A percentile compares a stretch with the other conserved stretches of the same genome.
These are phyloP conservation scores for Fusarium stilboides DNA, from an alignment of 2,329 filamentous ascomycete species.

Conservation along the genomic window DNA sequence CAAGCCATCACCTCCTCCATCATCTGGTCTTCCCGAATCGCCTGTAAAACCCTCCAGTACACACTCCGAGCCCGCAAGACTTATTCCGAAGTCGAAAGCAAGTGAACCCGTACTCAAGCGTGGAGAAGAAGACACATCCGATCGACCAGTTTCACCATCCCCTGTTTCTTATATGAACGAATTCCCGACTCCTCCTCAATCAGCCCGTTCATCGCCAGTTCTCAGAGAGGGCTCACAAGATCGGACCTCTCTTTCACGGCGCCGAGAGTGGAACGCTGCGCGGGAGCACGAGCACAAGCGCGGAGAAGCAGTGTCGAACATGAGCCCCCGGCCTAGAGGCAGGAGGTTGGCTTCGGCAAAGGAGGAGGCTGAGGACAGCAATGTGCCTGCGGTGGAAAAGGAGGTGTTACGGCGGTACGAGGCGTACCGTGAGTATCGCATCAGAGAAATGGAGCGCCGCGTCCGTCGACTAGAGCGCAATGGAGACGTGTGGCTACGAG, in stretches of 20 bases:
- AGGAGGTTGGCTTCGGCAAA: slow-evolving; percentile 40
- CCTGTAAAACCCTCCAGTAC: background rate
- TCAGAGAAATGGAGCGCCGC: slow-evolving; percentile 64
- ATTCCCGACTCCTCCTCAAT: slow-evolving; percentile 53
- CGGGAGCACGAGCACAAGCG: slow-evolving; percentile 50
- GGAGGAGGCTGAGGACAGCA: slow-evolving; percentile 46
- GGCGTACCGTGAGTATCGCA: slow-evolving; percentile 58
- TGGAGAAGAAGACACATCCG: slow-evolving; percentile 1
- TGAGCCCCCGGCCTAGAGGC: slow-evolving; percentile 42
- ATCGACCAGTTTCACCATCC: slow-evolving; percentile 26
- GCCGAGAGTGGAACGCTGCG: slow-evolving; percentile 54
- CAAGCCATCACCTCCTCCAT: slow-evolving; percentile 49
- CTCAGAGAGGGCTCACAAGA: slow-evolving; percentile 46
- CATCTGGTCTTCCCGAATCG: slow-evolving; percentile 1
- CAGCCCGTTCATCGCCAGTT: slow-evolving; percentile 50
- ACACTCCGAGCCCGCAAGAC: slow-evolving; percentile 4
- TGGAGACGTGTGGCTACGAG: slow-evolving; percentile 62
- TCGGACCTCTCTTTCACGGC: slow-evolving; percentile 52
- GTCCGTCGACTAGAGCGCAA: slow-evolving; percentile 63
- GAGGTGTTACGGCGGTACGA: slow-evolving; percentile 59
- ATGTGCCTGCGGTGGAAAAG: slow-evolving; percentile 48
- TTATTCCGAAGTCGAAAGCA: slow-evolving; percentile 15
- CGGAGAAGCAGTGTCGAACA: slow-evolving; percentile 37
- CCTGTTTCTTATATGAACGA: slow-evolving; percentile 31
- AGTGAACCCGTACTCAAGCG: slow-evolving; percentile 6